phyloP scores from a whole-genome alignment of 192 early-diverging fungal genomes.

The Mortierella claussenii region DNA sequence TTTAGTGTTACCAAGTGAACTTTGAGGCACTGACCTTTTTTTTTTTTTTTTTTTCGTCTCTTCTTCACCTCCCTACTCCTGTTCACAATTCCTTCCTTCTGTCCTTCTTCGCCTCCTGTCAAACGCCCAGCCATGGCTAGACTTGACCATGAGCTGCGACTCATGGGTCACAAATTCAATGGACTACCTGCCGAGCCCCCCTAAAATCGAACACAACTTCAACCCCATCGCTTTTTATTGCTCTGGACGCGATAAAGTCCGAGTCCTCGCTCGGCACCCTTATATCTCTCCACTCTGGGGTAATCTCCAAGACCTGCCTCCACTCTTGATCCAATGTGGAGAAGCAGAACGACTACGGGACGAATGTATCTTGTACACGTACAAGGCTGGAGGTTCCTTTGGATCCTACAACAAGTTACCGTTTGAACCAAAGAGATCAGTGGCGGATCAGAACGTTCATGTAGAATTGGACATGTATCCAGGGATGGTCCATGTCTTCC shows the following conservation, averaged over 20 bases:
- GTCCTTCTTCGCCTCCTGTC: neutral
- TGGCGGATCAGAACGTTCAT: neutral
- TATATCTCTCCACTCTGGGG: slow-evolving; percentile 67
- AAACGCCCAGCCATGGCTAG: slow-evolving; percentile 70
- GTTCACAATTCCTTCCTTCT: neutral
- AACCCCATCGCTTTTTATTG: slow-evolving; percentile 60
- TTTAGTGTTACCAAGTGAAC: neutral
- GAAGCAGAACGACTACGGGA: slow-evolving; percentile 58
- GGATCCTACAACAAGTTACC: slow-evolving; percentile 10
- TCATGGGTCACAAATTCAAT: slow-evolving; percentile 56
- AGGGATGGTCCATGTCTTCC: slow-evolving; percentile 51
- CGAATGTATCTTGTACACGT: slow-evolving; percentile 54
- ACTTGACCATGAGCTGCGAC: slow-evolving; percentile 62
- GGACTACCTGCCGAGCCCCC: slow-evolving; percentile 52
- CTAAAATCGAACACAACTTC: slow-evolving; percentile 40
- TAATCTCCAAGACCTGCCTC: slow-evolving; percentile 58
- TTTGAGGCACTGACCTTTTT: slow-evolving; percentile 6
- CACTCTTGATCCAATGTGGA: slow-evolving; percentile 64
- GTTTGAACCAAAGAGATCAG: neutral
- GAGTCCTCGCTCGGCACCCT: slow-evolving; percentile 54
- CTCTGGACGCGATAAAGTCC: slow-evolving; percentile 29
- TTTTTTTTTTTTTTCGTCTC: neutral
- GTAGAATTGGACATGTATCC: slow-evolving; percentile 47
- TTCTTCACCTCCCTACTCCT: neutral
- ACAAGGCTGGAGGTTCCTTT: slow-evolving; percentile 45